These are phyloP conservation scores for Wallacemonas collosoma DNA, from an alignment of 208 protist genomes.

Conservation along the genomic window DNA sequence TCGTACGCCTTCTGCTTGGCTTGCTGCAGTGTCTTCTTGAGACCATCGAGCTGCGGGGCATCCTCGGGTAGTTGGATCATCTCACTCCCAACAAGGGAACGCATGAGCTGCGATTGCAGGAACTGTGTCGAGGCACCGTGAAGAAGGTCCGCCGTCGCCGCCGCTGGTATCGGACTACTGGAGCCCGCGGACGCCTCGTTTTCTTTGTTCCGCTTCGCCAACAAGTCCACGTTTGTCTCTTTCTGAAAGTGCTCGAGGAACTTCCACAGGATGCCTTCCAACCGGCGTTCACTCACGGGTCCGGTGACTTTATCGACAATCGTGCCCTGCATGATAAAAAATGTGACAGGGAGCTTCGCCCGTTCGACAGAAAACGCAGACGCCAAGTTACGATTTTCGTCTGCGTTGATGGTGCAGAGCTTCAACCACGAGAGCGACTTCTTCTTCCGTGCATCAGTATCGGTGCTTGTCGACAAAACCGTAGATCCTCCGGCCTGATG, in stretches of 20 bases:
- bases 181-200: slow-evolving; percentile 3
- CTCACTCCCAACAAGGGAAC: slow-evolving; percentile 65
- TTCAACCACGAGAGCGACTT: slow-evolving; percentile 62
- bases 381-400: slow-evolving; percentile 87
- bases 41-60: slow-evolving; percentile 68
- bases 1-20: slow-evolving; percentile 81
- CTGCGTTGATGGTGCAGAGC: slow-evolving; percentile 84
- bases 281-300: slow-evolving; percentile 50
- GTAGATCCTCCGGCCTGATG: not conserved
- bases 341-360: slow-evolving; percentile 82
- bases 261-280: slow-evolving; percentile 74
- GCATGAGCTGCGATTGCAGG: slow-evolving; percentile 72
- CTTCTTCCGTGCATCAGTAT: not conserved
- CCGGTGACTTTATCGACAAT: slow-evolving; percentile 84
- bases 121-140: slow-evolving; percentile 75
- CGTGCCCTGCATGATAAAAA: slow-evolving; percentile 90
- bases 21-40: slow-evolving; percentile 77
- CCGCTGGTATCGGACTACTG: slow-evolving; percentile 53
- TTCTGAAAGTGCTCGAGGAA: slow-evolving; percentile 89
- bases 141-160: slow-evolving; percentile 68
- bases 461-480: not conserved
- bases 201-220: slow-evolving; percentile 35
- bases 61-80: slow-evolving; percentile 83
- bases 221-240: slow-evolving; percentile 83
- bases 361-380: slow-evolving; percentile 87